phyloP scores from a whole-genome alignment of 176 grass and related monocot genomes.

The Oryza longistaminata region DNA sequence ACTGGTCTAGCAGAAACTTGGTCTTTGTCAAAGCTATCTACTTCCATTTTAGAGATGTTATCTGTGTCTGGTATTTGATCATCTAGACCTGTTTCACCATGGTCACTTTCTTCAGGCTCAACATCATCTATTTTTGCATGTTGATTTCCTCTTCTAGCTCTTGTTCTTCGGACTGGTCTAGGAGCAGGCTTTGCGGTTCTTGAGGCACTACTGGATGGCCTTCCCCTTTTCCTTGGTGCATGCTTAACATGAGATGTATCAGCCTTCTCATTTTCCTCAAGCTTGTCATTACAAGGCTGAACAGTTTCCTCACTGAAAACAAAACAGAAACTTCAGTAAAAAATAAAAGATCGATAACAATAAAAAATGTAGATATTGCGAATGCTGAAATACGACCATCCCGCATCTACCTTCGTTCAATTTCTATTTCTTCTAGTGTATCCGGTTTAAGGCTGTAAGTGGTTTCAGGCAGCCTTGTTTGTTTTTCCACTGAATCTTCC shows the following conservation, averaged over 20 bases:
- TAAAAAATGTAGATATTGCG: background rate
- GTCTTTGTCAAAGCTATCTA: slow-evolving; percentile 6
- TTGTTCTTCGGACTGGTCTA: slow-evolving; percentile 49
- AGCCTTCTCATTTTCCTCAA: slow-evolving; percentile 14
- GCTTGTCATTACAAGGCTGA: slow-evolving; percentile 40
- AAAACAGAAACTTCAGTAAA: slow-evolving; percentile 14
- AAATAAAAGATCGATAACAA: slow-evolving; percentile 12
- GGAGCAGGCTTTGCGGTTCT: slow-evolving; percentile 52
- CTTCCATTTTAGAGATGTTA: slow-evolving; percentile 32
- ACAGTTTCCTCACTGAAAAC: slow-evolving; percentile 55
- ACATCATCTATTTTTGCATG: slow-evolving; percentile 49
- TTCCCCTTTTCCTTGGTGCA: slow-evolving; percentile 65
- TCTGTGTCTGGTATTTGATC: slow-evolving; percentile 29
- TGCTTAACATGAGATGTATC: slow-evolving; percentile 36
- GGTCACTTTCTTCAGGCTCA: slow-evolving; percentile 50
- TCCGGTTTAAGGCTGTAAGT: slow-evolving; percentile 82
- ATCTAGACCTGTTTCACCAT: slow-evolving; percentile 38
- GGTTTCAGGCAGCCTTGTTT: slow-evolving; percentile 66
- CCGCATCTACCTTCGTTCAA: slow-evolving; percentile 62
- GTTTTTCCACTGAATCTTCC: slow-evolving; percentile 79
- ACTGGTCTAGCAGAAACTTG: slow-evolving; percentile 46
- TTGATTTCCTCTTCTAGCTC: slow-evolving; percentile 52
- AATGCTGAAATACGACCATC: slow-evolving; percentile 34
- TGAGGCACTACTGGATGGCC: slow-evolving; percentile 19
- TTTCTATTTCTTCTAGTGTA: slow-evolving; percentile 66